Percentiles rank a stretch among this genome's conserved stretches.
phyloP scores from a whole-genome alignment of 1,284 basidiomycete species.

The Tausonia pullulans region DNA sequence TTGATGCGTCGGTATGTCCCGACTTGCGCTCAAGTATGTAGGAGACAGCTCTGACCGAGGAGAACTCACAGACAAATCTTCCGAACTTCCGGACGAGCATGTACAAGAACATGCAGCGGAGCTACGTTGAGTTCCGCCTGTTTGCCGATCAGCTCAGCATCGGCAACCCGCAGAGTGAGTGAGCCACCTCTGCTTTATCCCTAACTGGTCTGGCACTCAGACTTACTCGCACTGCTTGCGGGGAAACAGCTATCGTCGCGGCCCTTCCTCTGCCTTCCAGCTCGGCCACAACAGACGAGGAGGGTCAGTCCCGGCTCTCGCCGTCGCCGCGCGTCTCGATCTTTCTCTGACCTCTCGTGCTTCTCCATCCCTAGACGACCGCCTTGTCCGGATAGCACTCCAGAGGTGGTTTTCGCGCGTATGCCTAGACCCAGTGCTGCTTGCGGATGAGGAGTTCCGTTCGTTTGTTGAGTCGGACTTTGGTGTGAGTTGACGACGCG shows the following conservation, averaged over 20 bases:
- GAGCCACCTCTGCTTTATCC: neutral
- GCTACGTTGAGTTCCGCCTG: conserved; percentile 81
- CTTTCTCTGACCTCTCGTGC: neutral
- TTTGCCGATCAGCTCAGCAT: conserved; percentile 75
- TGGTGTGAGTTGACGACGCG: conserved; percentile 41
- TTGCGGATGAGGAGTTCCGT: conserved; percentile 78
- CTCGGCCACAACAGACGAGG: conserved; percentile 87
- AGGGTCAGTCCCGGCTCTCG: conserved; percentile 41
- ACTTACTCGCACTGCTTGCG: conserved; percentile 10
- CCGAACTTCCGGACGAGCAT: conserved; percentile 77
- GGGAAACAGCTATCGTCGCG: conserved; percentile 55
- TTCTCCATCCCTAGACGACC: conserved; percentile 47
- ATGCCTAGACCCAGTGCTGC: conserved; percentile 73
- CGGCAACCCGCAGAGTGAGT: conserved; percentile 63
- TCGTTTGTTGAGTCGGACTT: conserved; percentile 92
- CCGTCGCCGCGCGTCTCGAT: neutral
- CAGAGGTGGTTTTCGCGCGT: conserved; percentile 85
- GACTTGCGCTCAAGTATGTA: neutral
- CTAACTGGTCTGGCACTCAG: neutral
- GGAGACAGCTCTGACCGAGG: neutral
- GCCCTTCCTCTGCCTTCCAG: conserved; percentile 83
- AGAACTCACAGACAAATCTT: conserved; percentile 64
- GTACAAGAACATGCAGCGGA: conserved; percentile 81
- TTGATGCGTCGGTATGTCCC: conserved; percentile 73
- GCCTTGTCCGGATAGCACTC: conserved; percentile 79